Evolutionary conservation across 441 rosid genomes (phyloP).

Genomic region (Brassica balearica): DNA sequence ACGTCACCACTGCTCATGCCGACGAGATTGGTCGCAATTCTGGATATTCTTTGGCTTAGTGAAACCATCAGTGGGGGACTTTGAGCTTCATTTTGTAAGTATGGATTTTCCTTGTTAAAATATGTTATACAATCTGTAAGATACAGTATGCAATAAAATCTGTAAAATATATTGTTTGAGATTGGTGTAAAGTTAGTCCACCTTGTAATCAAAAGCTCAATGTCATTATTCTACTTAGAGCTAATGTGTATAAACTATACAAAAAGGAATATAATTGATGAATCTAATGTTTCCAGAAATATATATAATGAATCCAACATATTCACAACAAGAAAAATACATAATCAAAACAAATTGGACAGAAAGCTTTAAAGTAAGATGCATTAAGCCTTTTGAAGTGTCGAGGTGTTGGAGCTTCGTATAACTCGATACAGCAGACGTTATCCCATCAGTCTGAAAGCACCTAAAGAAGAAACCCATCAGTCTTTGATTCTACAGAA

Average conservation of each 20-base stretch:
- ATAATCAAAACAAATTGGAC: neutral
- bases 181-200: neutral
- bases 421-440: slow-evolving; percentile 37
- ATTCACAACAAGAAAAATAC: neutral
- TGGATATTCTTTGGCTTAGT: slow-evolving; percentile 32
- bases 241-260: neutral
- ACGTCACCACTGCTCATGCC: slow-evolving; percentile 69
- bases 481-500: neutral
- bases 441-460: slow-evolving; percentile 26
- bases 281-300: neutral
- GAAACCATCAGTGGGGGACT: slow-evolving; percentile 13
- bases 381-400: slow-evolving; percentile 16
- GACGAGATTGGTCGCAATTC: slow-evolving; percentile 47
- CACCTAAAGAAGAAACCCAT: slow-evolving; percentile 43
- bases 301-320: neutral
- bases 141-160: neutral
- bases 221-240: slow-evolving; percentile 1
- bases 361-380: neutral
- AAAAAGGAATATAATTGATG: neutral
- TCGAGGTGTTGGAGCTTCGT: slow-evolving; percentile 31
- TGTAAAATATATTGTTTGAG: neutral
- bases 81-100: neutral
- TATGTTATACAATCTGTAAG: neutral
- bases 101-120: neutral
- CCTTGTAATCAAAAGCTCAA: neutral